These are phyloP conservation scores for Mediolabrus comicus DNA, from an alignment of 108 stramenopile genomes.

Conservation along the genomic window DNA sequence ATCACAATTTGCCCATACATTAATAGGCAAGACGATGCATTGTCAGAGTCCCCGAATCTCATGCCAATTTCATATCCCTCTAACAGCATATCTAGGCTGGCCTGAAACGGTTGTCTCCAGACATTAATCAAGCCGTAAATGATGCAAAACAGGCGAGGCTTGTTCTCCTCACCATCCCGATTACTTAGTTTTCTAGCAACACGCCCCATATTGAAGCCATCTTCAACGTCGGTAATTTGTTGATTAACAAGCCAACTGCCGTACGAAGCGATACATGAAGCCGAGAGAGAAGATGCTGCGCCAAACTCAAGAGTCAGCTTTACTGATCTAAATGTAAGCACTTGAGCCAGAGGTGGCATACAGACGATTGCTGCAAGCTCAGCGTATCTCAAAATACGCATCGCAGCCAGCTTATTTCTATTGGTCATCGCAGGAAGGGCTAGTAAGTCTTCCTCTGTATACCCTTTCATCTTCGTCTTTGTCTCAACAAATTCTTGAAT, in stretches of 20 bases:
- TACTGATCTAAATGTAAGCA: neutral
- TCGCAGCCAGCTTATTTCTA: neutral
- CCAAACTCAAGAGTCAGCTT: neutral
- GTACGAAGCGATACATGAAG: neutral
- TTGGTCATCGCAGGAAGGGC: neutral
- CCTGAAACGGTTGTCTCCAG: neutral
- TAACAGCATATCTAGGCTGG: neutral
- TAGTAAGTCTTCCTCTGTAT: neutral
- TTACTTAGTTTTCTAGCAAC: neutral
- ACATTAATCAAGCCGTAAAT: neutral
- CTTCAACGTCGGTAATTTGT: neutral
- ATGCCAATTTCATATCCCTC: neutral
- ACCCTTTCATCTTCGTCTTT: neutral
- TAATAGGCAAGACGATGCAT: neutral
- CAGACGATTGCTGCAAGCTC: neutral
- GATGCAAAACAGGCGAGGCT: neutral
- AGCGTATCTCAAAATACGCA: neutral
- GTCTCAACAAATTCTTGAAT: neutral
- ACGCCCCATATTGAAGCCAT: neutral
- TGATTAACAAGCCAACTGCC: neutral
- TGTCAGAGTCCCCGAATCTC: neutral
- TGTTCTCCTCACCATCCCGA: neutral
- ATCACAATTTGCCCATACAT: neutral
- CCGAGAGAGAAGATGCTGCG: neutral
- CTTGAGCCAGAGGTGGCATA: neutral